A percentile compares a stretch with the other conserved stretches of the same genome.
These are phyloP conservation scores for Coemansia sp. DNA, from an alignment of 371 early-diverging fungal genomes.

Conservation along the genomic window DNA sequence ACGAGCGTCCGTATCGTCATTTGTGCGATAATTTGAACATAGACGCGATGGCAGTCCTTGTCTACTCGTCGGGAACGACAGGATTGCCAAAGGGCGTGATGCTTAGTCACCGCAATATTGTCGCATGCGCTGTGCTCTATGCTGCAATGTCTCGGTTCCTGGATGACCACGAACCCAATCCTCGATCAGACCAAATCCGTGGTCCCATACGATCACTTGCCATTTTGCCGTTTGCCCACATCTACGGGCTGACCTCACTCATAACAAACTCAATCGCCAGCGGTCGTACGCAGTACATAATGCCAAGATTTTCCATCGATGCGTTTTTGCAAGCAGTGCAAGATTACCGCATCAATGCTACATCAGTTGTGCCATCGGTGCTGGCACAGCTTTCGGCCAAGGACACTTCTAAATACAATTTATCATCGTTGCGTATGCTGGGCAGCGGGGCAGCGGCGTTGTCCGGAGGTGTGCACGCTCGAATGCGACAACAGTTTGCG, in stretches of 20 bases:
- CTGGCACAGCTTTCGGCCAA: constrained; percentile 54
- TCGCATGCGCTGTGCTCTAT: constrained; percentile 45
- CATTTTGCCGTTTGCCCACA: constrained; percentile 43
- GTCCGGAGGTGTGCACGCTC: not conserved
- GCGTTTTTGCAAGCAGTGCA: constrained; percentile 63
- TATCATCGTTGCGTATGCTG: constrained; percentile 59
- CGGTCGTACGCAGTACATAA: constrained; percentile 20
- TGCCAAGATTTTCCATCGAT: constrained; percentile 18
- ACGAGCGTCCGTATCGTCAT: constrained; percentile 14
- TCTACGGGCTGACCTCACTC: constrained; percentile 29
- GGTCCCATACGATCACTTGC: constrained; percentile 11
- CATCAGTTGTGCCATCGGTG: constrained; percentile 74
- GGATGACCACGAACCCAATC: constrained; percentile 27
- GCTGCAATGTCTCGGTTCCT: not conserved
- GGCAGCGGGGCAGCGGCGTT: constrained; percentile 76
- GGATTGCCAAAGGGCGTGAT: constrained; percentile 60
- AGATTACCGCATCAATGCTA: constrained; percentile 59
- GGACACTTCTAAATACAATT: constrained; percentile 55
- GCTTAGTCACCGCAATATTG: constrained; percentile 60
- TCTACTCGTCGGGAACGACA: constrained; percentile 88
- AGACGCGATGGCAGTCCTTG: constrained; percentile 62
- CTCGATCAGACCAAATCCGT: constrained; percentile 19
- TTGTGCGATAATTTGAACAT: constrained; percentile 5
- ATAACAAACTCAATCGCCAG: constrained; percentile 20
- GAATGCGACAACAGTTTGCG: constrained; percentile 57